Evolutionary conservation across 176 grass and related monocot genomes (phyloP).

Genomic region (barley (Hordeum vulgare)): DNA sequence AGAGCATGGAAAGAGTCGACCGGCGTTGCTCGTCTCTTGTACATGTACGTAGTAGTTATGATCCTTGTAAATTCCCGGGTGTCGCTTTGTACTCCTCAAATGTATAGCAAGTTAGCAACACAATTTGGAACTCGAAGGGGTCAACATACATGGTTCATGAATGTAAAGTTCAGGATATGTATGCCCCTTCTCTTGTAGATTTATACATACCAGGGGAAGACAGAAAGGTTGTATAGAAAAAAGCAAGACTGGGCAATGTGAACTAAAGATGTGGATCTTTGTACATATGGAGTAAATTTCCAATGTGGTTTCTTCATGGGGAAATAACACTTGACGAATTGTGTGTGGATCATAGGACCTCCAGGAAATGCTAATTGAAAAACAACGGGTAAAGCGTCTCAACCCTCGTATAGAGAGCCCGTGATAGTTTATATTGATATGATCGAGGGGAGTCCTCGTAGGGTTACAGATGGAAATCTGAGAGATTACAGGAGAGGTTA

Average conservation of each 20-base stretch:
- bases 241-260: not conserved
- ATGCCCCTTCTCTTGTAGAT: not conserved
- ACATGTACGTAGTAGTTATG: slow-evolving; percentile 16
- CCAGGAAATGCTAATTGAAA: too few relatives aligned
- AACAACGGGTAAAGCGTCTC: too few relatives aligned
- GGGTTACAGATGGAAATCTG: too few relatives aligned
- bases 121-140: not conserved
- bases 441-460: too few relatives aligned
- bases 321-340: not conserved
- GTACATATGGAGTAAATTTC: not conserved
- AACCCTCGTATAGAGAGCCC: too few relatives aligned
- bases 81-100: not conserved
- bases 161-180: not conserved
- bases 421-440: too few relatives aligned
- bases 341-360: too few relatives aligned
- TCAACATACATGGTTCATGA: not conserved
- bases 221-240: not conserved
- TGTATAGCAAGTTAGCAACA: not conserved
- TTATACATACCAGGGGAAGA: not conserved
- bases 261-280: not conserved
- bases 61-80: not conserved
- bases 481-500: too few relatives aligned
- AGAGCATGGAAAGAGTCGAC: slow-evolving; percentile 3
- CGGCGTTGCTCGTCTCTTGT: not conserved
- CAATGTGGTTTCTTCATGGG: not conserved